Percentiles rank a stretch among this genome's conserved stretches.
Evolutionary conservation across 768 basidiomycete genomes (phyloP).

Genomic region (Lenzites betulinus): DNA sequence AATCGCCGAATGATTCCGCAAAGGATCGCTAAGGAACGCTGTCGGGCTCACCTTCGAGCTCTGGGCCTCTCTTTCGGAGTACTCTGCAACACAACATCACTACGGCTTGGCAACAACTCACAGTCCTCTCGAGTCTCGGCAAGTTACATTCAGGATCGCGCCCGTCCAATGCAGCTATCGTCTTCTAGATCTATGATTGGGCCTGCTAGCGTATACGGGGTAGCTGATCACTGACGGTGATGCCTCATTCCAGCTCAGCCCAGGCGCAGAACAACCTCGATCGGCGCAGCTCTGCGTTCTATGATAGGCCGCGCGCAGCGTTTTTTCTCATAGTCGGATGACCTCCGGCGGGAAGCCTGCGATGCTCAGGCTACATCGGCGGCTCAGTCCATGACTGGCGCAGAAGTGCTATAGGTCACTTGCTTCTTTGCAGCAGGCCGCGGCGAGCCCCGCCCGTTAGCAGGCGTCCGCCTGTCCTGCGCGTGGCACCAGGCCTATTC

Average conservation of each 20-base stretch:
- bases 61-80: too few species aligned
- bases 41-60: too few species aligned
- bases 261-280: not conserved
- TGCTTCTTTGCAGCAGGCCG: not conserved
- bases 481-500: conserved; percentile 13
- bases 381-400: not conserved
- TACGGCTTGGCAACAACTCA: too few species aligned
- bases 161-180: not conserved
- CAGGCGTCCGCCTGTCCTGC: conserved; percentile 7
- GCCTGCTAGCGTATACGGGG: not conserved
- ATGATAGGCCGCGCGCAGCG: not conserved
- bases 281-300: not conserved
- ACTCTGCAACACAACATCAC: too few species aligned
- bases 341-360: not conserved
- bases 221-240: not conserved
- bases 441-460: not conserved
- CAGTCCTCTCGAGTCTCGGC: too few species aligned
- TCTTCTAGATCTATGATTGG: not conserved
- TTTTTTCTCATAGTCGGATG: not conserved
- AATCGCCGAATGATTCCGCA: too few species aligned
- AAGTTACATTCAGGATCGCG: not conserved
- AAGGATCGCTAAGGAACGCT: too few species aligned
- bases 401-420: not conserved
- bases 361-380: too few species aligned
- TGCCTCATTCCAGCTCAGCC: not conserved